Conservation (phyloP, 805 yeast species). For the Candida chauliodis region DNA sequence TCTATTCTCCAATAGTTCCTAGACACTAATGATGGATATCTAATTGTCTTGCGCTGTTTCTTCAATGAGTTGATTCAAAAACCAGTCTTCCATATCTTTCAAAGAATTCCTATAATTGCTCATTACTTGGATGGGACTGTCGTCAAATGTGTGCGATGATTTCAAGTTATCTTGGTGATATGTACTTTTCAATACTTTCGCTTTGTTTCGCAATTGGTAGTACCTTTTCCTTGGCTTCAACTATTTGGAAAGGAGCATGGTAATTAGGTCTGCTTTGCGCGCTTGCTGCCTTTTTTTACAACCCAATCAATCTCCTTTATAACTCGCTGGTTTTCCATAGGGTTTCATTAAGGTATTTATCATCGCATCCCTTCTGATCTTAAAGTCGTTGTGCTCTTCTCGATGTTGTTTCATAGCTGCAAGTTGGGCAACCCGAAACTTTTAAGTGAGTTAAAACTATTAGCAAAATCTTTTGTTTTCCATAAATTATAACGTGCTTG, state of each 20-base stretch:
- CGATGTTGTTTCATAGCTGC: neutral
- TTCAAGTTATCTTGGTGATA: neutral
- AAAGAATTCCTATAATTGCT: neutral
- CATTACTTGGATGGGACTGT: neutral
- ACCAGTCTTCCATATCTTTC: too few species aligned
- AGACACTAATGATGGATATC: too few species aligned
- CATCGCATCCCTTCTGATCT: neutral
- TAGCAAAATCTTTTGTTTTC: too few species aligned
- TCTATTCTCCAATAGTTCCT: too few species aligned
- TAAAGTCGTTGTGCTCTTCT: neutral
- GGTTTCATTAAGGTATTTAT: neutral
- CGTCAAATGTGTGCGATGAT: neutral
- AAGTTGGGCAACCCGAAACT: neutral
- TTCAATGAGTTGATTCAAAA: too few species aligned
- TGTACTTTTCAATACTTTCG: neutral
- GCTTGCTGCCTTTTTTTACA: neutral
- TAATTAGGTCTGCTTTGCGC: neutral
- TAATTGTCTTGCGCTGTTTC: too few species aligned
- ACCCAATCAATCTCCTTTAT: neutral
- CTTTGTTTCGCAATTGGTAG: neutral
- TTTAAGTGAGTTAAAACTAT: too few species aligned
- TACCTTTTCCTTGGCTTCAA: neutral
- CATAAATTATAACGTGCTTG: too few species aligned
- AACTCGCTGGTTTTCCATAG: neutral
- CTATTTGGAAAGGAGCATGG: conserved; percentile 1